phyloP scores from a whole-genome alignment of 495 filamentous ascomycete species.

The Aspergillus kassunensis region DNA sequence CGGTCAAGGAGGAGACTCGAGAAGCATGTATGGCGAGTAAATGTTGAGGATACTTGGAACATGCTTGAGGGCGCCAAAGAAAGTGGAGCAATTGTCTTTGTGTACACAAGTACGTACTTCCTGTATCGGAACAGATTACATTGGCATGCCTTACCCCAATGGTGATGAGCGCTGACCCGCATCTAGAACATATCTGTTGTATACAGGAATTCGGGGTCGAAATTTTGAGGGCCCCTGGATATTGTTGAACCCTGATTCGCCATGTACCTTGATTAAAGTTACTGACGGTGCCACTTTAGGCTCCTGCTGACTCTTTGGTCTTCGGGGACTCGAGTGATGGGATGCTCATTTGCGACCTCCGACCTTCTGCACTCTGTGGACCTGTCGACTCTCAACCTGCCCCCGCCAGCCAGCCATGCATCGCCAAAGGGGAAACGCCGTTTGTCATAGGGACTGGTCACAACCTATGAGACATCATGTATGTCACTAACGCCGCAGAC shows the following conservation, averaged over 20 bases:
- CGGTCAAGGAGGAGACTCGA: conserved; percentile 38
- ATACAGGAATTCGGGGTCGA: conserved; percentile 57
- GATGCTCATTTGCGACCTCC: conserved; percentile 51
- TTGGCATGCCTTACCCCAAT: conserved; percentile 47
- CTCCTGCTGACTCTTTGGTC: conserved; percentile 53
- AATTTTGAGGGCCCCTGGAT: conserved; percentile 2
- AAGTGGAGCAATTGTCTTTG: conserved; percentile 49
- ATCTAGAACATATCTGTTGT: conserved; percentile 46
- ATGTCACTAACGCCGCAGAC: conserved; percentile 58
- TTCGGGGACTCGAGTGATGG: conserved; percentile 41
- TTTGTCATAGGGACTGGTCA: conserved; percentile 54
- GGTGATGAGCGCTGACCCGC: conserved; percentile 52
- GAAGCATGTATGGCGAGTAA: conserved; percentile 41
- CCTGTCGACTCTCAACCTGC: conserved; percentile 52
- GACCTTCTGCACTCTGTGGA: conserved; percentile 56
- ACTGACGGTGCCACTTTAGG: conserved; percentile 29
- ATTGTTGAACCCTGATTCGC: neutral
- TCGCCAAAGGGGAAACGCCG: conserved; percentile 50
- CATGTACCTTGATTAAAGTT: neutral
- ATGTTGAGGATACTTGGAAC: conserved; percentile 57
- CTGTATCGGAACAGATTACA: conserved; percentile 53
- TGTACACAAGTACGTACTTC: conserved; percentile 52
- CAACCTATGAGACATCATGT: conserved; percentile 60
- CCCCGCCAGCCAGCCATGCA: conserved; percentile 52
- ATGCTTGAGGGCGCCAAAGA: conserved; percentile 49